phyloP scores from a whole-genome alignment of 1,284 basidiomycete genomes.

The Inonotus obliquus region DNA sequence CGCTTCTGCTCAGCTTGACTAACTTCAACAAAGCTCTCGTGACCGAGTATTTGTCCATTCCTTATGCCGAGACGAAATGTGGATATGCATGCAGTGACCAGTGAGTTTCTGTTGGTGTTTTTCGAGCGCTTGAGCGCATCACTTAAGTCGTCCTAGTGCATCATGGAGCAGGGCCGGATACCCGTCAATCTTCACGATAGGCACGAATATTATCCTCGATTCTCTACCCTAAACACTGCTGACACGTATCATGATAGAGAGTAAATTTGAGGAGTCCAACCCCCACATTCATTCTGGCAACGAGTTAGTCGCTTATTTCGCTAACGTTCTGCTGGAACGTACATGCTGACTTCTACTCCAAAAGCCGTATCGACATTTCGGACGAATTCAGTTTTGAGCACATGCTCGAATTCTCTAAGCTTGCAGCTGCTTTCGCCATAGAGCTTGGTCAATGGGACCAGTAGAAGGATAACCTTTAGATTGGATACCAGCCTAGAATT shows the following conservation, averaged over 20 bases:
- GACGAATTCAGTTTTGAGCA: slow-evolving; percentile 83
- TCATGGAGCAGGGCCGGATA: slow-evolving; percentile 87
- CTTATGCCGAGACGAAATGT: slow-evolving; percentile 78
- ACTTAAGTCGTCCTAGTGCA: slow-evolving; percentile 51
- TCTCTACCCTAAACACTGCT: slow-evolving; percentile 19
- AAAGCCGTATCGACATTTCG: slow-evolving; percentile 76
- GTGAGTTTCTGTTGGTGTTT: slow-evolving; percentile 35
- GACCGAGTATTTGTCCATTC: slow-evolving; percentile 74
- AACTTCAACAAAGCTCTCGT: slow-evolving; percentile 76
- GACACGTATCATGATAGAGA: slow-evolving; percentile 42
- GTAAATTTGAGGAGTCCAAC: slow-evolving; percentile 70
- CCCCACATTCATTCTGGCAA: slow-evolving; percentile 76
- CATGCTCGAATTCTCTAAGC: slow-evolving; percentile 86
- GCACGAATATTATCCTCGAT: slow-evolving; percentile 34
- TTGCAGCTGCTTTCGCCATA: slow-evolving; percentile 80
- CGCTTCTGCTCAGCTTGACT: slow-evolving; percentile 54
- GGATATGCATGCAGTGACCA: slow-evolving; percentile 96
- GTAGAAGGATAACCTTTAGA: no score
- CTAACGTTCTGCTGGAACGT: neutral
- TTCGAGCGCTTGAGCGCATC: slow-evolving; percentile 17
- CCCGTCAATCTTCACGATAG: slow-evolving; percentile 78
- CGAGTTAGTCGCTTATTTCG: slow-evolving; percentile 51
- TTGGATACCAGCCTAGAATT: no score
- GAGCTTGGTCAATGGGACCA: slow-evolving; percentile 63
- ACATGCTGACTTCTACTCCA: slow-evolving; percentile 5